phyloP scores from a whole-genome alignment of 2,329 filamentous ascomycete genomes.

The Ophiosphaerella korrae region DNA sequence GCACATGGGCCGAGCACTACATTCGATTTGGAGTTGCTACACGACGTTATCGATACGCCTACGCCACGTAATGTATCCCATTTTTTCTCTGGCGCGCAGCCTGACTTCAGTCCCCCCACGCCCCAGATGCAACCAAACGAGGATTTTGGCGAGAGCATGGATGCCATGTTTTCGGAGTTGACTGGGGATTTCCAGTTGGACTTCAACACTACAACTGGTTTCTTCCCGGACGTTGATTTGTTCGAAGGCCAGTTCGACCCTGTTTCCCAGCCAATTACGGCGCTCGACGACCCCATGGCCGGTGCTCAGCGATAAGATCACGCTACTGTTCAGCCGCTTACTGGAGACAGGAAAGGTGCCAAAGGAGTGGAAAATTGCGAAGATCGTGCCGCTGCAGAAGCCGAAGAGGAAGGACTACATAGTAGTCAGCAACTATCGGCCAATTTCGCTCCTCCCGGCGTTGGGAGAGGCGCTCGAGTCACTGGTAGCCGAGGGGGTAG shows the following conservation, averaged over 20 bases:
- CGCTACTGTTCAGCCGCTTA: no score
- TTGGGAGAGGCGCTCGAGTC: no score
- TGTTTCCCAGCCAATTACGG: conserved; percentile 32
- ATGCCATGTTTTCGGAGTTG: conserved; percentile 37
- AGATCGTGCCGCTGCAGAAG: no score
- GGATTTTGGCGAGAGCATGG: conserved; percentile 59
- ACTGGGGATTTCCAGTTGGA: conserved; percentile 60
- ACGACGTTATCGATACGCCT: conserved; percentile 27
- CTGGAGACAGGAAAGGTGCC: no score
- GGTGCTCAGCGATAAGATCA: no score
- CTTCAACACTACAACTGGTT: conserved; percentile 29
- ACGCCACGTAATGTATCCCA: conserved; percentile 50
- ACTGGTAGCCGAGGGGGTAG: no score
- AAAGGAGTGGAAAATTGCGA: no score
- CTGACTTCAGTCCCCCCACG: conserved; percentile 72
- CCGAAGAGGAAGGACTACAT: no score
- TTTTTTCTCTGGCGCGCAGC: conserved; percentile 71
- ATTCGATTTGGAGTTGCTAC: conserved; percentile 50
- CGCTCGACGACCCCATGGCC: conserved; percentile 30
- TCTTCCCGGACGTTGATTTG: conserved; percentile 47
- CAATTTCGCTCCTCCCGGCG: no score
- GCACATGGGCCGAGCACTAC: conserved; percentile 49
- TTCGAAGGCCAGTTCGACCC: conserved; percentile 49
- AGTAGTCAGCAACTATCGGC: no score
- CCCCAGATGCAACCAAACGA: conserved; percentile 58